Evolutionary conservation across 768 basidiomycete species (phyloP).

Genomic region (Boletus edulis): DNA sequence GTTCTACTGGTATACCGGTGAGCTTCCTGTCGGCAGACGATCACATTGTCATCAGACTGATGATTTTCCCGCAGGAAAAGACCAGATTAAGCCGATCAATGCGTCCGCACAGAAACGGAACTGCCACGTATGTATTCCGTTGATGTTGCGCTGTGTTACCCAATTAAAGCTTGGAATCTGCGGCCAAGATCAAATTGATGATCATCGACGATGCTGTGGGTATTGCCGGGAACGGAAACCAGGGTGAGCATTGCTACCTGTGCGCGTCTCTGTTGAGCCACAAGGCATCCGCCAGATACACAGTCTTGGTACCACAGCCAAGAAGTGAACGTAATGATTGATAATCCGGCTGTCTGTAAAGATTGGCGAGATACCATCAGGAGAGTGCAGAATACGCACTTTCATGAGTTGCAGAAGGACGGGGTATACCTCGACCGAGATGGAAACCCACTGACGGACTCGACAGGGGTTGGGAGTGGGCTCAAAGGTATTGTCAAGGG

Average conservation of each 20-base stretch:
- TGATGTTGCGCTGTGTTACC: background rate
- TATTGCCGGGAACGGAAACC: slow-evolving; percentile 71
- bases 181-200: slow-evolving; percentile 56
- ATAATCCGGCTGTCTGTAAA: slow-evolving; percentile 47
- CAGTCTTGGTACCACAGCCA: slow-evolving; percentile 75
- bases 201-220: slow-evolving; percentile 62
- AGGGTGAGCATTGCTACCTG: slow-evolving; percentile 35
- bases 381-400: slow-evolving; percentile 54
- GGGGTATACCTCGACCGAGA: slow-evolving; percentile 57
- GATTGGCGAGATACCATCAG: slow-evolving; percentile 56
- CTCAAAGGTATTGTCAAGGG: slow-evolving; percentile 41
- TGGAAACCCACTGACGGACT: slow-evolving; percentile 38
- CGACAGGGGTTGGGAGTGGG: slow-evolving; percentile 38
- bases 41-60: background rate
- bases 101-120: slow-evolving; percentile 67
- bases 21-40: slow-evolving; percentile 1
- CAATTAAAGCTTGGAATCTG: background rate
- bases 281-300: slow-evolving; percentile 37
- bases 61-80: slow-evolving; percentile 41
- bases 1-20: slow-evolving; percentile 55
- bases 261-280: background rate
- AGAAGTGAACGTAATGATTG: slow-evolving; percentile 66
- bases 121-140: slow-evolving; percentile 50
- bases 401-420: slow-evolving; percentile 45
- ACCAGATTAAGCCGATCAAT: slow-evolving; percentile 62